Percentiles rank a stretch among this genome's conserved stretches.
phyloP scores from a whole-genome alignment of 2,329 filamentous ascomycete species.

The Fusarium coffeatum region DNA sequence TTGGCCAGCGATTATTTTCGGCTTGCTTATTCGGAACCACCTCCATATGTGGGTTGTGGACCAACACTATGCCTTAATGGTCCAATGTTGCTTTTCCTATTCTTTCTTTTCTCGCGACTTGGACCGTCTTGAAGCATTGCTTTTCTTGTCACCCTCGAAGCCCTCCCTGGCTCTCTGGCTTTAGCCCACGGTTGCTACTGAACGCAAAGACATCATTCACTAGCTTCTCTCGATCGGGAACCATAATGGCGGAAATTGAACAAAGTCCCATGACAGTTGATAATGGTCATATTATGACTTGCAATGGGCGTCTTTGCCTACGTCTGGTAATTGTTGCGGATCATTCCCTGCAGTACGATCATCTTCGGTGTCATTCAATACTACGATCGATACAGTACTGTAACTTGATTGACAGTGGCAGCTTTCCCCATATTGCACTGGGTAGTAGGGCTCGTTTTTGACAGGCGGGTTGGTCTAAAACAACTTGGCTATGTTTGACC shows the following conservation, averaged over 20 bases:
- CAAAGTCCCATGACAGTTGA: slow-evolving; percentile 20
- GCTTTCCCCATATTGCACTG: slow-evolving; percentile 18
- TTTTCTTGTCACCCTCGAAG: slow-evolving; percentile 29
- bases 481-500: slow-evolving; percentile 36
- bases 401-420: slow-evolving; percentile 27
- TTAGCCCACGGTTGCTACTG: slow-evolving; percentile 9
- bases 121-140: slow-evolving; percentile 25
- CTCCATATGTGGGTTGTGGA: slow-evolving; percentile 37
- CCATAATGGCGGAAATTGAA: slow-evolving; percentile 1
- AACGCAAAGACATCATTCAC: slow-evolving; percentile 8
- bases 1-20: slow-evolving; percentile 39
- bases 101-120: slow-evolving; percentile 29
- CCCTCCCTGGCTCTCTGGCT: slow-evolving; percentile 4
- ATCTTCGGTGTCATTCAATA: slow-evolving; percentile 29
- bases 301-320: slow-evolving; percentile 7
- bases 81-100: slow-evolving; percentile 35
- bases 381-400: slow-evolving; percentile 24
- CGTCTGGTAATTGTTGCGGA: slow-evolving; percentile 17
- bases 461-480: slow-evolving; percentile 29
- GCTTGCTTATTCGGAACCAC: slow-evolving; percentile 34
- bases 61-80: slow-evolving; percentile 35
- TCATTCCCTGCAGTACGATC: slow-evolving; percentile 24
- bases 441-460: slow-evolving; percentile 24
- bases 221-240: slow-evolving; percentile 3
- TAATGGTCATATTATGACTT: background rate